Percentiles rank a stretch among this genome's conserved stretches.
phyloP scores from a whole-genome alignment of 495 filamentous ascomycete genomes.

The Lasiosphaeris hirsuta region DNA sequence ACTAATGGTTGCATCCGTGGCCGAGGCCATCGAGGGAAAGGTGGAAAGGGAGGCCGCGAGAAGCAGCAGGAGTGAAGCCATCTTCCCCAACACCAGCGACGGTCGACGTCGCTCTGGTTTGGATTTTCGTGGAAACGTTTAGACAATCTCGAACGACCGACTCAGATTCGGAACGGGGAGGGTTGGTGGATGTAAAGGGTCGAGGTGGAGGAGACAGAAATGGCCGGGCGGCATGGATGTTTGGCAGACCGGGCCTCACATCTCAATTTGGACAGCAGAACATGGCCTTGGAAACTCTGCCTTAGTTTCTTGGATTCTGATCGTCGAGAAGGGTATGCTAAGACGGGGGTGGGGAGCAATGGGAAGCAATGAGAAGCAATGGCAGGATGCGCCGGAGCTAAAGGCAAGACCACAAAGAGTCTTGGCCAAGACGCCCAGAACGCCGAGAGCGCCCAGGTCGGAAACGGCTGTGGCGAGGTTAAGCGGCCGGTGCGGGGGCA shows the following conservation, averaged over 20 bases:
- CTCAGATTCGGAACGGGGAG: conserved; percentile 15
- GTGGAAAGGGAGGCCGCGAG: conserved; percentile 20
- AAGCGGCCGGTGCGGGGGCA: conserved; percentile 3
- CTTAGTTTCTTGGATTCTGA: conserved; percentile 28
- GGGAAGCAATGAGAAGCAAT: conserved; percentile 5
- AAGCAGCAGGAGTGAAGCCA: conserved; percentile 30
- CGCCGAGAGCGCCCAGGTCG: conserved; percentile 1
- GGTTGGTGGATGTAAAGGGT: conserved; percentile 16
- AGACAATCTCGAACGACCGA: conserved; percentile 19
- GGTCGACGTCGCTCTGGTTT: conserved; percentile 41
- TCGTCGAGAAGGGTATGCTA: conserved; percentile 31
- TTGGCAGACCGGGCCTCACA: conserved; percentile 22
- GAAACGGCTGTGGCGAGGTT: conserved; percentile 9
- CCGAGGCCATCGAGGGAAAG: conserved; percentile 15
- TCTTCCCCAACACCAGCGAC: conserved; percentile 34
- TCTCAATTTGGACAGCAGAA: conserved; percentile 20
- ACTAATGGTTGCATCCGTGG: conserved; percentile 29
- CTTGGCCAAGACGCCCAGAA: conserved; percentile 1
- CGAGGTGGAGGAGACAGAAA: conserved; percentile 13
- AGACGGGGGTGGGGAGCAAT: conserved; percentile 15
- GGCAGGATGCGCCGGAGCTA: conserved; percentile 10
- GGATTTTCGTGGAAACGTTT: conserved; percentile 10
- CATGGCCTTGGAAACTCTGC: conserved; percentile 19
- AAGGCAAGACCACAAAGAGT: conserved; percentile 7
- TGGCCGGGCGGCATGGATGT: conserved; percentile 15